Percentiles rank a stretch among this genome's conserved stretches.
Conservation (phyloP, 2,329 filamentous ascomycete species). For the Colletotrichum kahawae region DNA sequence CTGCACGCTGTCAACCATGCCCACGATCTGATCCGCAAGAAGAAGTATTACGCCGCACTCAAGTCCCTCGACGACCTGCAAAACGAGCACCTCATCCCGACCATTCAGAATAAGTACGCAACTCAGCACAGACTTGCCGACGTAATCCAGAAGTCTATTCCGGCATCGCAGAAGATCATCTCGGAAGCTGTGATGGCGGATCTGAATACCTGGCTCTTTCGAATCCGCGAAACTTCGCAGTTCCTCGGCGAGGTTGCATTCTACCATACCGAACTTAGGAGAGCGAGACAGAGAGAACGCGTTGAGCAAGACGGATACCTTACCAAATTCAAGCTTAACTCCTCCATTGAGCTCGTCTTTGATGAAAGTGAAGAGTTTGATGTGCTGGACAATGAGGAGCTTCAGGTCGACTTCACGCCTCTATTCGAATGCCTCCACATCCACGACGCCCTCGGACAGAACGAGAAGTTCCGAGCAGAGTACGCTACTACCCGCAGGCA, state of each 20-base stretch:
- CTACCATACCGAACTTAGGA: slow-evolving; percentile 90
- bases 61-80: slow-evolving; percentile 95
- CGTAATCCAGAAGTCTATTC: slow-evolving; percentile 94
- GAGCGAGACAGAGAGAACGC: slow-evolving; percentile 82
- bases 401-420: slow-evolving; percentile 93
- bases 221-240: slow-evolving; percentile 93
- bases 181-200: slow-evolving; percentile 97
- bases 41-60: slow-evolving; percentile 94
- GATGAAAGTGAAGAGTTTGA: slow-evolving; percentile 97
- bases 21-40: slow-evolving; percentile 87
- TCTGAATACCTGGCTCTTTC: slow-evolving; percentile 94
- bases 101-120: slow-evolving; percentile 80
- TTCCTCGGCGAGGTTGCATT: slow-evolving; percentile 96
- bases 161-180: slow-evolving; percentile 88
- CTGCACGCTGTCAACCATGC: slow-evolving; percentile 92
- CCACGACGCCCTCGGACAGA: slow-evolving; percentile 90
- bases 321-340: slow-evolving; percentile 88
- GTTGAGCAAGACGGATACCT: slow-evolving; percentile 78
- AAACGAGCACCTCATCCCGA: slow-evolving; percentile 84
- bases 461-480: slow-evolving; percentile 86
- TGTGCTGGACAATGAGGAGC: slow-evolving; percentile 91
- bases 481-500: slow-evolving; percentile 90
- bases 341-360: slow-evolving; percentile 91
- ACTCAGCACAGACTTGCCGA: slow-evolving; percentile 95
- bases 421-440: slow-evolving; percentile 96